A percentile compares a stretch with the other conserved stretches of the same genome.
Conservation (phyloP, 2,329 filamentous ascomycete species). For the Hymenoscyphus occultus region DNA sequence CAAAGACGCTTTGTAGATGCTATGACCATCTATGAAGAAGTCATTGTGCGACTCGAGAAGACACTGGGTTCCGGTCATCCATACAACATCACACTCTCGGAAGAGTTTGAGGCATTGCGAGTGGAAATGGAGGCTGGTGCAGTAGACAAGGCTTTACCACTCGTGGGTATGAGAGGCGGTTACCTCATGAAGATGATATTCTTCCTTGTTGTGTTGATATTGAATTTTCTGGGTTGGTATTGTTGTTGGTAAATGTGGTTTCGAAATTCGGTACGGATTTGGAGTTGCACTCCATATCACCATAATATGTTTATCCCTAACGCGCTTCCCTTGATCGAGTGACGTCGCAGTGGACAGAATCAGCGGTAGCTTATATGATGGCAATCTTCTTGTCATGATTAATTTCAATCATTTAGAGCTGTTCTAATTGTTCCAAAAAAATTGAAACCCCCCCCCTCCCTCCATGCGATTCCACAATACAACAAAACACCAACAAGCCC, state of each 20-base stretch:
- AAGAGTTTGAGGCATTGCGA: background rate
- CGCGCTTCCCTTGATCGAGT: no score
- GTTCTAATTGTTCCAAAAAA: no score
- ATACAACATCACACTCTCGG: background rate
- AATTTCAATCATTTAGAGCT: no score
- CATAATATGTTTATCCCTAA: no score
- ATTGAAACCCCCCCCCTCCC: no score
- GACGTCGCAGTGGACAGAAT: no score
- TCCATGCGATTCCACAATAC: no score
- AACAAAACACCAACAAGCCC: no score
- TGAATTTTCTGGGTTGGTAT: background rate
- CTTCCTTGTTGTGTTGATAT: background rate
- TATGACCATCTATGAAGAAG: slow-evolving; percentile 10
- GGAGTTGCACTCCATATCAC: no score
- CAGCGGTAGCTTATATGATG: no score
- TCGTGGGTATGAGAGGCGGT: background rate
- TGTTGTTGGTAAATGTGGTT: background rate
- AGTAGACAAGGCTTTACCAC: background rate
- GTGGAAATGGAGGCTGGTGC: background rate
- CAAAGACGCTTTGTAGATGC: slow-evolving; percentile 11
- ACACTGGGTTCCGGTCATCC: slow-evolving; percentile 13
- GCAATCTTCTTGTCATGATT: no score
- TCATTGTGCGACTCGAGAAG: slow-evolving; percentile 9
- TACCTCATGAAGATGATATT: background rate
- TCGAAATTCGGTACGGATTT: background rate